A percentile compares a stretch with the other conserved stretches of the same genome.
Conservation (phyloP, 202 grass and related monocot genomes). For the Schoenoplectus triqueter region DNA sequence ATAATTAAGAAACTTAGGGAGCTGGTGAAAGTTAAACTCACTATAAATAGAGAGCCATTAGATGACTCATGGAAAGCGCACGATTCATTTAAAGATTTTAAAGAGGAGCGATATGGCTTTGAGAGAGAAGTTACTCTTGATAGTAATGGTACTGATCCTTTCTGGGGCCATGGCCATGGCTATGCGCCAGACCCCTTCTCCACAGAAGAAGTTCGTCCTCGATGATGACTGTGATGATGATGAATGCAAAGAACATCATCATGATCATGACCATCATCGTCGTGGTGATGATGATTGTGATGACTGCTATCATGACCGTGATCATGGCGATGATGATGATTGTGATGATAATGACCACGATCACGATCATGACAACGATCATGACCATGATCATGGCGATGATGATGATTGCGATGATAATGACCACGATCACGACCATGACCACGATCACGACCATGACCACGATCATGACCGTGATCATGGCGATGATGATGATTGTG, state of each 20-base stretch:
- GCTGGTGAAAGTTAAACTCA: not conserved
- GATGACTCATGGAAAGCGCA: not conserved
- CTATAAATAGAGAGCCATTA: not conserved
- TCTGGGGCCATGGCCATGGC: not conserved
- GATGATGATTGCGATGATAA: conserved; percentile 6
- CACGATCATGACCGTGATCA: no score
- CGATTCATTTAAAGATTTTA: not conserved
- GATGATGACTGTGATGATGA: not conserved
- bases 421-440: not conserved
- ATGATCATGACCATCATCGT: not conserved
- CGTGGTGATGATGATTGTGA: not conserved
- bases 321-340: not conserved
- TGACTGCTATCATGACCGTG: not conserved
- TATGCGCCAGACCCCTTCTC: not conserved
- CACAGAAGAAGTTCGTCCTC: conserved; percentile 7
- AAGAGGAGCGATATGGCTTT: not conserved
- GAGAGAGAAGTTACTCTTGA: conserved; percentile 9
- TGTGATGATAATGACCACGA: not conserved
- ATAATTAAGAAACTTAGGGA: not conserved
- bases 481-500: no score
- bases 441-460: no score
- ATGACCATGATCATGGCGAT: no score
- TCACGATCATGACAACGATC: not conserved
- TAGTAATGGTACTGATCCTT: conserved; percentile 19
- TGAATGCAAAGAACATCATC: no score